Percentiles rank a stretch among this genome's conserved stretches.
Conservation (phyloP, 75 land plant genomes). For the Picea glauca region DNA sequence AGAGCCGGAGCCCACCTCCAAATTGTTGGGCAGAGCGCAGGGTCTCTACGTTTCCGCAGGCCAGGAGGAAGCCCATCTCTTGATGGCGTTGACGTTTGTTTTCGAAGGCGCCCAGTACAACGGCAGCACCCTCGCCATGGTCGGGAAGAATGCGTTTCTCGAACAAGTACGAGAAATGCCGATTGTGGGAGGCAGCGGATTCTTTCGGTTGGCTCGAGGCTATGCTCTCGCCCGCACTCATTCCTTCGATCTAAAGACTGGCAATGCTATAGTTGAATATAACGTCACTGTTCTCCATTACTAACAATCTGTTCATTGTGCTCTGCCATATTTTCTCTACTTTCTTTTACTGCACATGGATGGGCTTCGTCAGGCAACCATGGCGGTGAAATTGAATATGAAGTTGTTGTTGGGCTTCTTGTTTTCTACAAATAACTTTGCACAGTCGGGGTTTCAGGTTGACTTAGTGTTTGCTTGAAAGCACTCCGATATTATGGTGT, state of each 20-base stretch:
- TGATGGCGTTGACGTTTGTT: conserved; percentile 22
- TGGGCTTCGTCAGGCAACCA: no score
- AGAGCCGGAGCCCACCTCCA: conserved; percentile 23
- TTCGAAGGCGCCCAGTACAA: conserved; percentile 22
- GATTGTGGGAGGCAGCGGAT: conserved; percentile 43
- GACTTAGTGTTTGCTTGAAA: no score
- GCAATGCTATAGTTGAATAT: conserved; percentile 13
- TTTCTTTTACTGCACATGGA: no score
- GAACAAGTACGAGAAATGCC: conserved; percentile 31
- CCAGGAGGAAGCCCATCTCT: conserved; percentile 12
- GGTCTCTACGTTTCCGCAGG: conserved; percentile 34
- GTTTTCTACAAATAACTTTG: no score
- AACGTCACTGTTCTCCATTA: conserved; percentile 3
- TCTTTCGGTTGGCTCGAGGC: conserved; percentile 34
- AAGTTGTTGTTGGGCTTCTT: no score
- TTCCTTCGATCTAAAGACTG: neutral
- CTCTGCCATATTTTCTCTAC: no score
- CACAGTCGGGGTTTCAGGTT: no score
- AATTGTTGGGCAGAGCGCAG: conserved; percentile 32
- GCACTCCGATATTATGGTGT: no score
- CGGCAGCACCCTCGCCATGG: conserved; percentile 27
- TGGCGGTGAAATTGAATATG: no score
- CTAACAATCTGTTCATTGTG: no score
- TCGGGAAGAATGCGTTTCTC: conserved; percentile 24
- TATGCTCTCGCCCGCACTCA: conserved; percentile 27